These are phyloP conservation scores for Aphanomyces invadans DNA, from an alignment of 352 stramenopile species.

Conservation along the genomic window DNA sequence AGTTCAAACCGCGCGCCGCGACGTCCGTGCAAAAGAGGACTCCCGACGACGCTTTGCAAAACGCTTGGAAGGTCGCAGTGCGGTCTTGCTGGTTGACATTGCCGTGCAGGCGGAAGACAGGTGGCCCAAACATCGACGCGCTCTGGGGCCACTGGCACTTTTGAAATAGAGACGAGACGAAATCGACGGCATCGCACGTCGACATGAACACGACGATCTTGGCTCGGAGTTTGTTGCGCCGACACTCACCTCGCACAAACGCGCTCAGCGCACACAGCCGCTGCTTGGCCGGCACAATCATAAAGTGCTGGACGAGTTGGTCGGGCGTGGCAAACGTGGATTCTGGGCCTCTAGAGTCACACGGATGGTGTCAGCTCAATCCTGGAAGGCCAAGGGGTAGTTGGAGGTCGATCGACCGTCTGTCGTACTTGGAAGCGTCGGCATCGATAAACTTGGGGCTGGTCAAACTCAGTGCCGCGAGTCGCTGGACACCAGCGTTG, in stretches of 20 bases:
- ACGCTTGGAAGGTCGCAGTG: conserved; percentile 50
- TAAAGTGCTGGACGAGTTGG: conserved; percentile 94
- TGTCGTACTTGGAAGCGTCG: conserved; percentile 36
- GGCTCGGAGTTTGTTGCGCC: conserved; percentile 33
- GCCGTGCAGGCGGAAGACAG: conserved; percentile 88
- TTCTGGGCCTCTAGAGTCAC: background rate
- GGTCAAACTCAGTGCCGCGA: conserved; percentile 75
- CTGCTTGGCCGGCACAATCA: conserved; percentile 92
- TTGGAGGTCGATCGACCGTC: too few species aligned
- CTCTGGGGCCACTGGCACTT: conserved; percentile 60
- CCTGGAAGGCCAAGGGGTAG: too few species aligned
- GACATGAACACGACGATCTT: conserved; percentile 96
- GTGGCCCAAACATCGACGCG: conserved; percentile 42
- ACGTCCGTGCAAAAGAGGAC: conserved; percentile 88
- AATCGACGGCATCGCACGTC: conserved; percentile 96
- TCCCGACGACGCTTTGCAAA: conserved; percentile 39
- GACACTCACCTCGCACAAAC: conserved; percentile 83
- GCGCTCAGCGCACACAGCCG: conserved; percentile 87
- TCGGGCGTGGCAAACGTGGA: conserved; percentile 84
- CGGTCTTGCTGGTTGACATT: conserved; percentile 87
- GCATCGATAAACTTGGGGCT: conserved; percentile 71
- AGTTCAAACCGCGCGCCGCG: conserved; percentile 81
- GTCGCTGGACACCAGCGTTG: conserved; percentile 74
- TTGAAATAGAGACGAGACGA: conserved; percentile 89
- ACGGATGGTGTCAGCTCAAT: too few species aligned